Conservation (phyloP, 164 flowering plant genomes). For the Sedum album region DNA sequence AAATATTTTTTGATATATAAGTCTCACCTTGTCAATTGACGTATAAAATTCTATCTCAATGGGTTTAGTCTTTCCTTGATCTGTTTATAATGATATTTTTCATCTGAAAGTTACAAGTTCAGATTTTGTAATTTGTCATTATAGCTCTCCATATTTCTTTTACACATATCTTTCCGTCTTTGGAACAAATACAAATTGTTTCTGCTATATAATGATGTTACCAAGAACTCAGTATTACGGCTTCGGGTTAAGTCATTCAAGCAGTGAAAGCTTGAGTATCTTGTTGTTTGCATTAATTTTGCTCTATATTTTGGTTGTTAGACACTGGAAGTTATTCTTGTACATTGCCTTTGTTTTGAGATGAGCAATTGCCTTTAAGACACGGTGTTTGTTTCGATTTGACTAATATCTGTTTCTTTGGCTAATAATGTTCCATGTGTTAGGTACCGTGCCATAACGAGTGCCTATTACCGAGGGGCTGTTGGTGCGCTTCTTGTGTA, state of each 20-base stretch:
- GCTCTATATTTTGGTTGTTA: no score
- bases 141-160: no score
- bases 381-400: neutral
- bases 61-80: no score
- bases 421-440: neutral
- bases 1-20: neutral
- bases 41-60: no score
- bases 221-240: neutral
- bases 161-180: no score
- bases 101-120: no score
- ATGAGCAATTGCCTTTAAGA: neutral
- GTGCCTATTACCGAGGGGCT: slow-evolving; percentile 70
- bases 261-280: neutral
- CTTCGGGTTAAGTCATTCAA: neutral
- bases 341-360: neutral
- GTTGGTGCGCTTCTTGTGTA: slow-evolving; percentile 64
- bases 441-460: slow-evolving; percentile 74
- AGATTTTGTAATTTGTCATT: neutral
- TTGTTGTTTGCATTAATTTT: neutral
- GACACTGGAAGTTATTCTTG: neutral
- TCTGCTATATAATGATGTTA: no score
- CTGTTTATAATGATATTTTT: no score
- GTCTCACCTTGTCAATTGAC: no score
- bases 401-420: neutral
- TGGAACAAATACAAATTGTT: no score